Evolutionary conservation across 2,329 filamentous ascomycete species (phyloP), one percentile per base, ranked within the genome.

Genomic region (Aspergillus piperis): DNA sequence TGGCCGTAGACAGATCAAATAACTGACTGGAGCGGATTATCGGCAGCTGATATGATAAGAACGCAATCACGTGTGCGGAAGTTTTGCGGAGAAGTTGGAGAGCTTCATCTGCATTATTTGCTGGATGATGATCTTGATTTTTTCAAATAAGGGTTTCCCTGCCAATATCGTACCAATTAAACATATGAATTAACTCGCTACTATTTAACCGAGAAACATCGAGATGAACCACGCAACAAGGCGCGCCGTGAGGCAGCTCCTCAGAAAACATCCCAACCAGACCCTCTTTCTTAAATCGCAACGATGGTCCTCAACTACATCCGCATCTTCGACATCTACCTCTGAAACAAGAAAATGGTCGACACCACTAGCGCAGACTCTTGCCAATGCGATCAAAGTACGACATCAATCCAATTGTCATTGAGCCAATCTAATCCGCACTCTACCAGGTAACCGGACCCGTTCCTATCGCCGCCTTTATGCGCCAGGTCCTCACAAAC

Each of bases 401-500:
- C 57, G 75, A 63, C 32, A 19, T 13, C 6, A n/a, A 17, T n/a
- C 15, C 3, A 13, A 36, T 36, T 13, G 2, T 36, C 10, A 13
- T 53, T 42, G 25, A 8, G n/a, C 2, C 32, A 21, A 6, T 47
- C 44, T 5, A 41, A n/a, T 8, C 53, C 39, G 49, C 62, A 64
- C 7, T 3, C 8, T 39, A 8, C n/a, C 67, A 90, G 87, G 86
- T 89, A 42, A 98, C 95, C 10, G 95, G 95, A 0, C 94, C 95
- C 3, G 88, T 98, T 27, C 91, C 95, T 0, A 85, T 99, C 62
- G 93, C 95, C 5, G 89, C 92, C 55, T 99, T 93, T 76, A 99
- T 99, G 95, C 93, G 95, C 73, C 96, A 98, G 88, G 97, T 94
- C 75, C 86, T 99, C 64, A 99, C 95, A 0, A 90, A 91, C 10